Conservation (phyloP, 2,329 filamentous ascomycete genomes). For the Davidsoniella eucalypti region DNA sequence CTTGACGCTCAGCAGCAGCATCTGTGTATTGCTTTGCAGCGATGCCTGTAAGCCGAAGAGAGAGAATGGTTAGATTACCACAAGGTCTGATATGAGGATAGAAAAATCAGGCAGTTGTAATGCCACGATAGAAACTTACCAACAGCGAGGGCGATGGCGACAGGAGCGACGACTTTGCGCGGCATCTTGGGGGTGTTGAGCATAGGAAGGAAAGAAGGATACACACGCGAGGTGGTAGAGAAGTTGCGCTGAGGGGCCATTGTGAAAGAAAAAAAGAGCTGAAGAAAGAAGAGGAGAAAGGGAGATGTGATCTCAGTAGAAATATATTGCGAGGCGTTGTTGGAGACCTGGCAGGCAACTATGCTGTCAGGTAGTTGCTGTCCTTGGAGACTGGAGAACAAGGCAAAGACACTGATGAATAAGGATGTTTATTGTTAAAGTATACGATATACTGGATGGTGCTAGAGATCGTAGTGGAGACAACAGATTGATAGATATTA, state of each 20-base stretch:
- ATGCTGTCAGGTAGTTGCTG: no score
- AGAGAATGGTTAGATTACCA: background rate
- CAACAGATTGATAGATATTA: no score
- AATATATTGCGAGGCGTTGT: no score
- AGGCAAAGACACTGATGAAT: no score
- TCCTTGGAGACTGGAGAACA: no score
- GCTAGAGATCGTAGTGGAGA: no score
- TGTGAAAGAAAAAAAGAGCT: background rate
- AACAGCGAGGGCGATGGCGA: constrained; percentile 19
- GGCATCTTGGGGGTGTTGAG: constrained; percentile 15
- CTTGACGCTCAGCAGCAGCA: constrained; percentile 14
- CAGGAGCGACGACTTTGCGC: constrained; percentile 16
- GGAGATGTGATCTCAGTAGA: no score
- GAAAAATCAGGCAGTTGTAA: background rate
- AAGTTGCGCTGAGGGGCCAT: constrained; percentile 15
- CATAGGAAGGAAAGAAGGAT: constrained; percentile 18
- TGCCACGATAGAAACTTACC: constrained; percentile 14
- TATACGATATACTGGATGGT: no score
- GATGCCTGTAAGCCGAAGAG: background rate
- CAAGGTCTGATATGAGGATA: background rate
- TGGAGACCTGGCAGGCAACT: no score
- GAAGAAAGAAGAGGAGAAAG: no score
- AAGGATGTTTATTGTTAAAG: no score
- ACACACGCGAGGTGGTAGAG: constrained; percentile 18
- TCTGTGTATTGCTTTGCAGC: constrained; percentile 9